Base-by-base conservation (phyloP, 495 filamentous ascomycete species). In the Coniosporium apollinis region DNA sequence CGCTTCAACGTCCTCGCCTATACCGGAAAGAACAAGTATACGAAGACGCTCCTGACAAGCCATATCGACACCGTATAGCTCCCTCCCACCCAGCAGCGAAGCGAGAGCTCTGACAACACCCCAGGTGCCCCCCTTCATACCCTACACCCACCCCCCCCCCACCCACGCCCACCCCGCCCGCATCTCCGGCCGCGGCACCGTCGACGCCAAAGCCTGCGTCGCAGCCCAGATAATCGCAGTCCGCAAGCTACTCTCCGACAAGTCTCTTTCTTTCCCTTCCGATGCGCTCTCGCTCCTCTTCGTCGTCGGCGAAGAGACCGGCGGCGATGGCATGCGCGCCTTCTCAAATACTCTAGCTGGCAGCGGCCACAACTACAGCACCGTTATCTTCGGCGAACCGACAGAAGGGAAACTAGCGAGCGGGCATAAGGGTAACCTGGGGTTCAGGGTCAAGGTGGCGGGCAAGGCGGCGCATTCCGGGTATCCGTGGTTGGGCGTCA, bases 371-470 rank as follows among this genome's bases (percentile, higher is more conserved):
- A n/a, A n/a, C n/a, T n/a, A n/a, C n/a, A 63, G 72, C 35, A 68
- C 80, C 3, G 71, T 82, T 40, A 79, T 96, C 51, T 94, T 94
- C 49, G 87, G 78, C 28, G 87, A 96, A 50, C 87, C 87, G 8
- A 96, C 87, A 0, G 82, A 92, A 44, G 65, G 74, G 35, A 76
- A 76, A 51, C 78, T 96, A 19, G 84, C 82, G 1, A 69, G 77
- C 22, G 87, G 87, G 0, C 87, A 96, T 60, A 96, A 96, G 50
- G 87, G 87, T 3, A 76, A 76, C 45, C 48, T 79, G 3, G 57
- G 57, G 7, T 74, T 82, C 43, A 56, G 62, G 5, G 38, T 94
- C 28, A 57, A 57, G 17, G 77, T 77, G 0, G 61, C 66, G 30
- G 87, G 87, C 20, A 77, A 74, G 41, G 82, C 84, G 1, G 82